Evolutionary conservation across 768 basidiomycete species (phyloP), one percentile per base, ranked within the genome.

Genomic region (Gyrodon lividus): DNA sequence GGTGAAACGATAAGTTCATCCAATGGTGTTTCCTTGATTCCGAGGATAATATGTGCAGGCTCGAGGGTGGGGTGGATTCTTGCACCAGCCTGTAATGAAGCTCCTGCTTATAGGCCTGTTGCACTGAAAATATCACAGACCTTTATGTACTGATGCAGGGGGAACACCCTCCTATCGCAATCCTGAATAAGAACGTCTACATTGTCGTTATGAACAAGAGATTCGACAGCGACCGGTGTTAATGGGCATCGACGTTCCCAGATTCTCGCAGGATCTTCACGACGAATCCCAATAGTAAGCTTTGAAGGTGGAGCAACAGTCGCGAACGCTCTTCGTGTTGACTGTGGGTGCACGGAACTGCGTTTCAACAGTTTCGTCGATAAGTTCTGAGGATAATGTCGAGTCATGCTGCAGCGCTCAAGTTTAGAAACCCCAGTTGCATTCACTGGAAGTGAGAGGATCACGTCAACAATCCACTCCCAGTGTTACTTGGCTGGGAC

Each of bases 231-330:
- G 4, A 80, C 78, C 0, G 94, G 94, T 0, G 89, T 90, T 40
- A 97, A 72, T 2, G 94, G 92, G 26, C 79, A 83, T 16, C 94
- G 78, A 8, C 94, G 78, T 65, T 96, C 94, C 92, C 92, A 97
- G 49, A 90, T 81, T 46, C 94, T 74, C 26, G 69, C 57, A 0
- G 88, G 84, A 63, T 95, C 88, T 66, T 97, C 94, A 34, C 86
- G 81, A 16, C 90, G 74, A 22, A 87, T 76, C 17, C 84, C 85
- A 13, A 87, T 56, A 19, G 71, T 76, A 17, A 77, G 68, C 48
- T 62, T 66, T 20, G 59, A 51, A n/a, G 63, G 40, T 46, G 61
- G 41, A 7, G 54, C 37, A 26, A 41, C 35, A 1, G 59, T 66
- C 19, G 56, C 45, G 30, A 66, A 55, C n/a, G 68, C 57, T n/a